A percentile compares a stretch with the other conserved stretches of the same genome.
Conservation (phyloP, 2,329 filamentous ascomycete species). For the Dactylellina parvicollis region DNA sequence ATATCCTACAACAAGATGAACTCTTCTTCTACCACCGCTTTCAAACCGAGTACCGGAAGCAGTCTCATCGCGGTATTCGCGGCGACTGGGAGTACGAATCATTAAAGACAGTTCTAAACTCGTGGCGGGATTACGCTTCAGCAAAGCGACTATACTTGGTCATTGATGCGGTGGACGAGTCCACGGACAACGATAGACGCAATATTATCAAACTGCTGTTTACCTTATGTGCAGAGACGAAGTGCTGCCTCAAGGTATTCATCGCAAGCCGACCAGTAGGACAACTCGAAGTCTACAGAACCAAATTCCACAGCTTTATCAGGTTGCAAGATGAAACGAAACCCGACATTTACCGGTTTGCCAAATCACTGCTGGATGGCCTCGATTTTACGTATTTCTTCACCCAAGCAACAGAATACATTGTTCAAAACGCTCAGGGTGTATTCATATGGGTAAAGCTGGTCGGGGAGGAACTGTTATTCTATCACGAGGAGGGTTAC, state of each 20-base stretch:
- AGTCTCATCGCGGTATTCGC: not conserved
- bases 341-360: not conserved
- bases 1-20: constrained; percentile 30
- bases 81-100: constrained; percentile 15
- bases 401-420: not conserved
- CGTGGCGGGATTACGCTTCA: not conserved
- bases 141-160: constrained; percentile 19
- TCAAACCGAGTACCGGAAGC: constrained; percentile 15
- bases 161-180: constrained; percentile 53
- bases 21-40: constrained; percentile 21
- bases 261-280: constrained; percentile 6
- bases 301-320: constrained; percentile 2
- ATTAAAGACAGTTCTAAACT: constrained; percentile 1
- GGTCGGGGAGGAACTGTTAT: not conserved
- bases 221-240: not conserved
- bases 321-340: not conserved
- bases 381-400: not conserved
- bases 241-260: not conserved
- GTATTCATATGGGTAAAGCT: constrained; percentile 15
- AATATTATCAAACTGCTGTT: constrained; percentile 34
- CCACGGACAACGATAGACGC: constrained; percentile 3
- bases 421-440: not conserved
- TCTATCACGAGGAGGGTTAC: not conserved
- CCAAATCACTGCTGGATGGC: not conserved
- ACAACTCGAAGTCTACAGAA: constrained; percentile 9